A percentile compares a stretch with the other conserved stretches of the same genome.
Conservation (phyloP, 2,329 filamentous ascomycete species). For the Coniella lustricola region DNA sequence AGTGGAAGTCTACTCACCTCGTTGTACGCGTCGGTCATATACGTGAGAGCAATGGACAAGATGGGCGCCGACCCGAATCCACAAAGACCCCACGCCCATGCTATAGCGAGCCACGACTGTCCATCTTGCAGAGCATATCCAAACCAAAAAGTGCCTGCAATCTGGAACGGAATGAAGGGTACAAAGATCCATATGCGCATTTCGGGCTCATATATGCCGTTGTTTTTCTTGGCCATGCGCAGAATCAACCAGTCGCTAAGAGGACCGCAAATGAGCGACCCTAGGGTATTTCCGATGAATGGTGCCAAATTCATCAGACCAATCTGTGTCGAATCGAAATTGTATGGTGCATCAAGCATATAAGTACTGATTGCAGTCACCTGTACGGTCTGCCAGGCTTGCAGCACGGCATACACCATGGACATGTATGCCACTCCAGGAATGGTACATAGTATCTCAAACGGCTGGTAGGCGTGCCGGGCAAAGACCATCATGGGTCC, state of each 20-base stretch:
- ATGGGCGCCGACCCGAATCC: slow-evolving; percentile 13
- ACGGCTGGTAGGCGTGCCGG: slow-evolving; percentile 15
- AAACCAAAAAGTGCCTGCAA: slow-evolving; percentile 16
- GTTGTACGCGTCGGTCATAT: slow-evolving; percentile 17
- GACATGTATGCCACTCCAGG: slow-evolving; percentile 16
- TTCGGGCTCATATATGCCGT: slow-evolving; percentile 31
- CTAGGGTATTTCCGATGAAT: slow-evolving; percentile 21
- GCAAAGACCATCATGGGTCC: slow-evolving; percentile 13
- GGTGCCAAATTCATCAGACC: slow-evolving; percentile 16
- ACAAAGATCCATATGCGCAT: slow-evolving; percentile 26
- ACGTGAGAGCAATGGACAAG: slow-evolving; percentile 13
- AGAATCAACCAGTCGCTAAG: slow-evolving; percentile 28
- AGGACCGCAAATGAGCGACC: slow-evolving; percentile 27
- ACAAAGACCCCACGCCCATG: slow-evolving; percentile 11
- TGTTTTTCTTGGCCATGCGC: slow-evolving; percentile 25
- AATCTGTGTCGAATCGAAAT: slow-evolving; percentile 14
- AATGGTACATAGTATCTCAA: slow-evolving; percentile 14
- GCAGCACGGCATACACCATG: slow-evolving; percentile 14
- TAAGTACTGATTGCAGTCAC: slow-evolving; percentile 11
- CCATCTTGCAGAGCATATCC: slow-evolving; percentile 15
- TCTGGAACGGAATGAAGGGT: slow-evolving; percentile 20
- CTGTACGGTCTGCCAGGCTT: slow-evolving; percentile 15
- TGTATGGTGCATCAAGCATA: slow-evolving; percentile 15
- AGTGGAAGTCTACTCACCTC: slow-evolving; percentile 5
- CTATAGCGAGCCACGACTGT: slow-evolving; percentile 14